A percentile compares a stretch with the other conserved stretches of the same genome.
These are phyloP conservation scores for Volvariella volvacea DNA, from an alignment of 1,284 basidiomycete species.

Conservation along the genomic window DNA sequence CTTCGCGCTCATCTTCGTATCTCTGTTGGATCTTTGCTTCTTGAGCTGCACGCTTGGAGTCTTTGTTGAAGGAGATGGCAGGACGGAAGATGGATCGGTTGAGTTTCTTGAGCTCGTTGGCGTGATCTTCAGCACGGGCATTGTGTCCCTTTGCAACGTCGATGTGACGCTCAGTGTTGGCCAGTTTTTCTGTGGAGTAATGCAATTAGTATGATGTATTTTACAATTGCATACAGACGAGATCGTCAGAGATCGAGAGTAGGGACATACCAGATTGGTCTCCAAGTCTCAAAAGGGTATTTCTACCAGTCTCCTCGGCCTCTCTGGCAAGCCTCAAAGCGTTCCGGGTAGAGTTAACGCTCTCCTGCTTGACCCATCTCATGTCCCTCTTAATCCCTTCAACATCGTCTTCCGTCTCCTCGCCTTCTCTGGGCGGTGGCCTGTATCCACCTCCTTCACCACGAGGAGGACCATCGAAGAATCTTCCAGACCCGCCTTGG, in stretches of 20 bases:
- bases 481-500: constrained; percentile 44
- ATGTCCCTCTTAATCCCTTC: constrained; percentile 96
- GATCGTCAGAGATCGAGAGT: neutral
- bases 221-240: constrained; percentile 4
- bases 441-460: constrained; percentile 26
- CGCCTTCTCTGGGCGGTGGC: constrained; percentile 41
- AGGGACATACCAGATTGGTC: constrained; percentile 84
- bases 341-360: constrained; percentile 86
- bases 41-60: constrained; percentile 84
- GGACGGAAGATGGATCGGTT: constrained; percentile 95
- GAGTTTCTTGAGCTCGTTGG: constrained; percentile 89
- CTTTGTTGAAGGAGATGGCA: constrained; percentile 86
- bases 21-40: constrained; percentile 86
- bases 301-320: constrained; percentile 92
- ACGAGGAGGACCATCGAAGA: constrained; percentile 51
- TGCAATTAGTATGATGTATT: constrained; percentile 4
- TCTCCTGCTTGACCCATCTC: constrained; percentile 89
- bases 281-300: constrained; percentile 83
- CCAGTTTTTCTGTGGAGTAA: constrained; percentile 65
- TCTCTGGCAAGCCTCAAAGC: constrained; percentile 90
- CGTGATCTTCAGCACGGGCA: constrained; percentile 86
- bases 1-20: constrained; percentile 84
- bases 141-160: constrained; percentile 92
- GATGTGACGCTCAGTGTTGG: constrained; percentile 93
- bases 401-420: constrained; percentile 92